Evolutionary conservation across 192 early-diverging fungal species (phyloP), one percentile per base, ranked within the genome.

Genomic region (Linderina pennispora): DNA sequence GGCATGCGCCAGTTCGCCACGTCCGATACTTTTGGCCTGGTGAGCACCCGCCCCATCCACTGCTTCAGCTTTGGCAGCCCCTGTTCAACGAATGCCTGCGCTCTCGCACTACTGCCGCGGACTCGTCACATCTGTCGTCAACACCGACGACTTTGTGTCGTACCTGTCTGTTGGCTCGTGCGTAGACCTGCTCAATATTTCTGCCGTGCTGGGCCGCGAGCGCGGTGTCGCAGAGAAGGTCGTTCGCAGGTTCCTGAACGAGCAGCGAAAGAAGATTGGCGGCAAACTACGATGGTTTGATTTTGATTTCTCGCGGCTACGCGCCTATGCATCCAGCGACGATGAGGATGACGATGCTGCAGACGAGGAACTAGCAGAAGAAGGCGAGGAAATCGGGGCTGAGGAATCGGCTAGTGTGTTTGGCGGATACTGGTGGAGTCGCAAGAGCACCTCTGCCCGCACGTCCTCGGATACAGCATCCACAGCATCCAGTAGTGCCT

Each of bases 41-140:
- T 90, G 1, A 43, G 72, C 0, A 78, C 74, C 28, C 79, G 91
- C 13, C 78, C 82, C 16, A 81, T 96, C 46, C 88, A 89, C 46
- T 89, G 88, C 47, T 91, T 85, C 43, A 80, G 85, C 17, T 96
- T 82, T 52, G 92, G 89, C 16, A 75, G 82, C n/a, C 91, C 92
- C 0, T 84, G 84, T 45, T 80, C 84, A 18, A 82, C 86, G 43
- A 79, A 83, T 20, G 50, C 80, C 1, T n/a, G 69, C 78, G 14
- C 72, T 94, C 14, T 82, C 83, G n/a, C 62, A 72, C 31, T 74
- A 84, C 44, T 86, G 80, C 46, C 73, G 75, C 22, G 81, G 80
- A 0, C 69, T 92, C 15, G 74, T 96, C 3, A 92, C 88, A 0
- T 87, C 82, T 6, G 79, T 96, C 10, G 87, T 81, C n/a, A 83